These are phyloP conservation scores for Tetradesmus lagerheimii DNA, from an alignment of 139 green algal species.

Conservation along the genomic window DNA sequence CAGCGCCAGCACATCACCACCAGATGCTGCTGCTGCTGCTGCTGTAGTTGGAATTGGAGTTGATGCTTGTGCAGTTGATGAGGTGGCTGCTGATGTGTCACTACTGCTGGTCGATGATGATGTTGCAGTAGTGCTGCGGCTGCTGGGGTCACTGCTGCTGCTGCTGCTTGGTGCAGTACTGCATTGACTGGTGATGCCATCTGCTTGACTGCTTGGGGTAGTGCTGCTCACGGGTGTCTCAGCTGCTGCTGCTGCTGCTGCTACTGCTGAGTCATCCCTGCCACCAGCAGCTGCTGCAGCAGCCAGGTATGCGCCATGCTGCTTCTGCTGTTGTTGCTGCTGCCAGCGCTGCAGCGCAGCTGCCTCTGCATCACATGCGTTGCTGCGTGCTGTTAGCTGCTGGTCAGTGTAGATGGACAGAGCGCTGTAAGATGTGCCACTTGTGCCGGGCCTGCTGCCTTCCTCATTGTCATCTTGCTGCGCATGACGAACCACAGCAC, in stretches of 20 bases:
- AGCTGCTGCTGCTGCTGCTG: too few species aligned
- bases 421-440: neutral
- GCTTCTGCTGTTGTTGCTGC: neutral
- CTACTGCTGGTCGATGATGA: neutral
- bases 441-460: neutral
- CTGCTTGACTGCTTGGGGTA: neutral
- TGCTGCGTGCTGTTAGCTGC: neutral
- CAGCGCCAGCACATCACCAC: constrained; percentile 16
- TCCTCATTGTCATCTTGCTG: neutral
- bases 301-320: neutral
- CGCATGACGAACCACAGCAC: neutral
- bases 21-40: constrained; percentile 14
- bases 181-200: neutral
- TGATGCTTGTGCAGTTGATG: neutral
- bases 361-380: neutral
- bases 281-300: neutral
- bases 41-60: neutral
- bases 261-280: neutral
- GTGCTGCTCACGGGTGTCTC: neutral
- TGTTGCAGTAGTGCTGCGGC: neutral
- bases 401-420: constrained; percentile 15
- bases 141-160: neutral
- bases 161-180: neutral
- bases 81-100: neutral
- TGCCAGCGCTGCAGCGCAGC: neutral